phyloP scores from a whole-genome alignment of 129 eudicot genomes.

The Pseudognaphalium luteoalbum region DNA sequence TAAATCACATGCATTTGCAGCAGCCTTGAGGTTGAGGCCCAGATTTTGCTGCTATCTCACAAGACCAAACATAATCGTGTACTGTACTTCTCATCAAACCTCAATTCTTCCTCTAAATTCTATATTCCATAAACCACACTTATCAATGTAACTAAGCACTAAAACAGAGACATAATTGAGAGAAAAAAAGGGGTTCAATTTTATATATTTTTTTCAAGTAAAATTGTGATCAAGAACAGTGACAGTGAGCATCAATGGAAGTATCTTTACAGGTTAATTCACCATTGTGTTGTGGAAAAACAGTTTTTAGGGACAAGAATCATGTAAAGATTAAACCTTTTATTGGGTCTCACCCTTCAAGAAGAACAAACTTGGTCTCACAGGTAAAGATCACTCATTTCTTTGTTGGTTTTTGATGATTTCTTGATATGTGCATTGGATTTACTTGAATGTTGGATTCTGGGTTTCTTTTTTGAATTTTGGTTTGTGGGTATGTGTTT shows the following conservation, averaged over 20 bases:
- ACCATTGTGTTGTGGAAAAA: slow-evolving; percentile 44
- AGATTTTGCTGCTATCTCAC: slow-evolving; percentile 40
- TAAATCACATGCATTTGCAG: slow-evolving; percentile 44
- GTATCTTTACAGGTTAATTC: slow-evolving; percentile 48
- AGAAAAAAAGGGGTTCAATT: slow-evolving; percentile 10
- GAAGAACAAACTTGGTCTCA: slow-evolving; percentile 38
- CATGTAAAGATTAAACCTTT: slow-evolving; percentile 56
- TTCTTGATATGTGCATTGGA: neutral
- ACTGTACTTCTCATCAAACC: slow-evolving; percentile 14
- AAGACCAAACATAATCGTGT: slow-evolving; percentile 29
- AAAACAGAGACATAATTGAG: slow-evolving; percentile 10
- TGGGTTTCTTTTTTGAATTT: neutral
- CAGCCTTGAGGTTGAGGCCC: slow-evolving; percentile 45
- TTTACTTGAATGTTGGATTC: neutral
- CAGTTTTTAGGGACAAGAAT: slow-evolving; percentile 30
- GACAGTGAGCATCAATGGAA: slow-evolving; percentile 51
- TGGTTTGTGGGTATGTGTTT: neutral
- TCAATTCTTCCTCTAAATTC: neutral
- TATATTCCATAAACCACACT: neutral
- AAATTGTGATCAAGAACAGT: slow-evolving; percentile 27
- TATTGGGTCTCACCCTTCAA: slow-evolving; percentile 45
- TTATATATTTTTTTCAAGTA: neutral
- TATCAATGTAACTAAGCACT: slow-evolving; percentile 18
- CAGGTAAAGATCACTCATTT: slow-evolving; percentile 35
- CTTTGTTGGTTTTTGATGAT: neutral